Evolutionary conservation across 306 rosid species (phyloP).

Genomic region (Casuarina cunninghamiana): DNA sequence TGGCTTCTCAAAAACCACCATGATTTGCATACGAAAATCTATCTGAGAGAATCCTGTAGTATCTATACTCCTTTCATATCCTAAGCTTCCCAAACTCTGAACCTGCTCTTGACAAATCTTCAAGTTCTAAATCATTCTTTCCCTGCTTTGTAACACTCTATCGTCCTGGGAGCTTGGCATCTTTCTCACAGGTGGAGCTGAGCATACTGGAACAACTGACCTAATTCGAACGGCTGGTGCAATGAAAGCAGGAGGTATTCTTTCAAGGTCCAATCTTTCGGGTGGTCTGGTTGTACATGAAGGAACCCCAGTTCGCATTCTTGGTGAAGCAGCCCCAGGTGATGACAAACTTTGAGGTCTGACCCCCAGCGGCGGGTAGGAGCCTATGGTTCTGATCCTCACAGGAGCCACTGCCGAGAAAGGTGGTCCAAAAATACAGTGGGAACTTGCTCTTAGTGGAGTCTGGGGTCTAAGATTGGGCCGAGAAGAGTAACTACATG

Average conservation of each 20-base stretch:
- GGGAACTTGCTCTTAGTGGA: constrained; percentile 38
- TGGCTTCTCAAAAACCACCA: constrained; percentile 25
- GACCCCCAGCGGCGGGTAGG: constrained; percentile 37
- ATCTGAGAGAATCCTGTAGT: constrained; percentile 7
- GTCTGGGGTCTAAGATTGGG: constrained; percentile 30
- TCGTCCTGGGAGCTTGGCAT: constrained; percentile 31
- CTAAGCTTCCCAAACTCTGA: constrained; percentile 46
- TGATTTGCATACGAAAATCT: constrained; percentile 23
- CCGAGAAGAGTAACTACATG: constrained; percentile 23
- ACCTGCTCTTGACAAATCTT: constrained; percentile 39
- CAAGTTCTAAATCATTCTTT: constrained; percentile 35
- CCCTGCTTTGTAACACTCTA: constrained; percentile 24
- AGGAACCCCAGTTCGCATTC: constrained; percentile 45
- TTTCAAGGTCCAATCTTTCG: constrained; percentile 37
- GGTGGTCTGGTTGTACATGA: constrained; percentile 35
- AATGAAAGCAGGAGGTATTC: constrained; percentile 45
- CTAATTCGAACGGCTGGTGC: constrained; percentile 81
- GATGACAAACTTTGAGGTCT: constrained; percentile 39
- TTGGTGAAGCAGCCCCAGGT: constrained; percentile 44
- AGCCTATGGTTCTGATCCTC: constrained; percentile 32
- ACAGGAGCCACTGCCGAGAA: constrained; percentile 38
- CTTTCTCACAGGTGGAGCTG: constrained; percentile 69
- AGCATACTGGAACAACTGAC: constrained; percentile 81
- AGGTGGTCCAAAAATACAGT: constrained; percentile 42
- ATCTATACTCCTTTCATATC: constrained; percentile 30